Evolutionary conservation across 768 basidiomycete species (phyloP).

Genomic region (Fomitopsis pulvina): DNA sequence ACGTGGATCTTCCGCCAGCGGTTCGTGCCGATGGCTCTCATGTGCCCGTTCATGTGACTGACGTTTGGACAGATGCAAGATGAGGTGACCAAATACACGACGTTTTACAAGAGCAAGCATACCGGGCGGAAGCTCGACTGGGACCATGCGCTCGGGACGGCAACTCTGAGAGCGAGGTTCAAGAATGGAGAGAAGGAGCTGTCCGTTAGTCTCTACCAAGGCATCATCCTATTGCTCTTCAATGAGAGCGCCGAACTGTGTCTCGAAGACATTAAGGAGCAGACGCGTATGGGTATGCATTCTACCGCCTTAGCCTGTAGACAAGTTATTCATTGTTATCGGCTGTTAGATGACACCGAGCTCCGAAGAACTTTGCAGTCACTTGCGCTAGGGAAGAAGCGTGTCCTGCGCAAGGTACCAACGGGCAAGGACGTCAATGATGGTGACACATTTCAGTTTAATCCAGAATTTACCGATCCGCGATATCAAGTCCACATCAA

Average conservation of each 20-base stretch:
- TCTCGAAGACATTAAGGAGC: constrained; percentile 61
- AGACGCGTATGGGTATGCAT: constrained; percentile 65
- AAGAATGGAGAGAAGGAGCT: constrained; percentile 71
- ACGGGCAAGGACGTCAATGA: constrained; percentile 70
- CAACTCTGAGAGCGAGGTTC: constrained; percentile 69
- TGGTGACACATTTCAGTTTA: constrained; percentile 74
- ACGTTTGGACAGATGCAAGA: constrained; percentile 55
- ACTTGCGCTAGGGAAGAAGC: constrained; percentile 85
- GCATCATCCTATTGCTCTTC: constrained; percentile 80
- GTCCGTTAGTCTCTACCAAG: constrained; percentile 86
- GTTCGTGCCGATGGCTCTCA: constrained; percentile 24
- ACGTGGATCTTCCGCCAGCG: constrained; percentile 44
- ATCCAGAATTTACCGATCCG: constrained; percentile 75
- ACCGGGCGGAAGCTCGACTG: constrained; percentile 71
- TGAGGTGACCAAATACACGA: constrained; percentile 53
- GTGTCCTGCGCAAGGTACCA: constrained; percentile 78
- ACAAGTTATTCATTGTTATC: constrained; percentile 12
- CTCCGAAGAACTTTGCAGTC: constrained; percentile 86
- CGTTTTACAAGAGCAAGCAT: constrained; percentile 78
- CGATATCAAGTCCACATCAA: constrained; percentile 84
- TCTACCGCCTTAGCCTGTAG: constrained; percentile 2
- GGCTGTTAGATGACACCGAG: constrained; percentile 54
- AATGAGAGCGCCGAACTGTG: constrained; percentile 56
- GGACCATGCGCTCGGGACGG: constrained; percentile 85
- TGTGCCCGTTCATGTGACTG: background rate